Evolutionary conservation across 345 rosid genomes (phyloP).

Genomic region (Syzygium aqueum): DNA sequence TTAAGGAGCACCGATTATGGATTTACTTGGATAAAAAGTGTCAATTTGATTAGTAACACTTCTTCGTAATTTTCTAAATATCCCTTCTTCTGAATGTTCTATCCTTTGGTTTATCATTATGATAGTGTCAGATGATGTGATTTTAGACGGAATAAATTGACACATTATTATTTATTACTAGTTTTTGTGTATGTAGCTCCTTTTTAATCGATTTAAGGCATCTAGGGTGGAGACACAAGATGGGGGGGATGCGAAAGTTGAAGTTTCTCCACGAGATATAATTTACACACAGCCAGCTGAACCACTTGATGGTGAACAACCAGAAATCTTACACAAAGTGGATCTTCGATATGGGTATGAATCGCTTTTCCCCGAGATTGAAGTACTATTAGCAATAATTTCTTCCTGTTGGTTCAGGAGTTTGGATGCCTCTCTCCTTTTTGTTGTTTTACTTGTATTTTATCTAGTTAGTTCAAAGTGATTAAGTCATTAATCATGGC

Average conservation of each 20-base stretch:
- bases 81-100: neutral
- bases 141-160: neutral
- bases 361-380: neutral
- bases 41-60: neutral
- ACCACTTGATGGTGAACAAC: slow-evolving; percentile 62
- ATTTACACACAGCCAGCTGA: slow-evolving; percentile 71
- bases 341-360: slow-evolving; percentile 96
- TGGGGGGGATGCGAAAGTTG: slow-evolving; percentile 92
- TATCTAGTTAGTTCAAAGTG: neutral
- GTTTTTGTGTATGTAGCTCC: neutral
- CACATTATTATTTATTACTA: neutral
- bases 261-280: slow-evolving; percentile 93
- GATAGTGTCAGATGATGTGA: neutral
- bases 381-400: neutral
- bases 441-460: neutral
- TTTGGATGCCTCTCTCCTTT: neutral
- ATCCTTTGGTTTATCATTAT: neutral
- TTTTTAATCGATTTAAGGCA: slow-evolving; percentile 6
- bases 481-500: neutral
- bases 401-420: neutral
- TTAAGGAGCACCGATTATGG: neutral
- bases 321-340: slow-evolving; percentile 78
- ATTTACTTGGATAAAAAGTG: neutral
- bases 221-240: slow-evolving; percentile 98
- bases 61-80: neutral